Conservation (phyloP, 1,139 yeast species). For the Saccharomyces hybrid region DNA sequence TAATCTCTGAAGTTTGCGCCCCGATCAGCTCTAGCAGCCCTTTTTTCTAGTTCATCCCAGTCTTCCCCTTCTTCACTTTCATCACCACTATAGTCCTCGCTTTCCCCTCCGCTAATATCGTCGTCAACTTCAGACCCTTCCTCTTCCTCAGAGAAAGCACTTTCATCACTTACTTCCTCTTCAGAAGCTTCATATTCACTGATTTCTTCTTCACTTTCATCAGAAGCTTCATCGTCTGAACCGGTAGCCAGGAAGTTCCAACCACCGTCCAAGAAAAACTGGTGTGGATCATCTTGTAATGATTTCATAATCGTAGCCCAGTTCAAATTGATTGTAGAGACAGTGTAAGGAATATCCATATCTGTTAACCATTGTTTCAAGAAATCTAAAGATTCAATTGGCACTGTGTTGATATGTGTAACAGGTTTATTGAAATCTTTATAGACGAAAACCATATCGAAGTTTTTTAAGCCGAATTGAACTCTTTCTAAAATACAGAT, state of each 20-base stretch:
- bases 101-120: slow-evolving; percentile 38
- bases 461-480: slow-evolving; percentile 92
- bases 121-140: slow-evolving; percentile 39
- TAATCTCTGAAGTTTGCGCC: slow-evolving; percentile 29
- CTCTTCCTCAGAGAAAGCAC: slow-evolving; percentile 48
- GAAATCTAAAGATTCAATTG: slow-evolving; percentile 85
- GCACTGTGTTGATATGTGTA: slow-evolving; percentile 88
- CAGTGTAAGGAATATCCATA: slow-evolving; percentile 89
- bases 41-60: slow-evolving; percentile 67
- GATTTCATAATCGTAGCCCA: slow-evolving; percentile 97
- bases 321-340: slow-evolving; percentile 90
- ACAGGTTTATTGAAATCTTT: slow-evolving; percentile 85
- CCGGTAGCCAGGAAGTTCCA: slow-evolving; percentile 84
- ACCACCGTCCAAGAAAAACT: slow-evolving; percentile 89
- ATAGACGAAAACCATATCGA: slow-evolving; percentile 89
- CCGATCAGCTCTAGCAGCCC: slow-evolving; percentile 45
- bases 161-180: slow-evolving; percentile 71
- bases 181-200: slow-evolving; percentile 39
- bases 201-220: slow-evolving; percentile 43
- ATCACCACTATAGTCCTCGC: slow-evolving; percentile 47
- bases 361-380: slow-evolving; percentile 94
- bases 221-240: slow-evolving; percentile 57
- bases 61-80: slow-evolving; percentile 58
- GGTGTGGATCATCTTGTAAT: slow-evolving; percentile 84
- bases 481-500: slow-evolving; percentile 94